Evolutionary conservation across 140 eudicot genomes (phyloP).

Genomic region (Cichorium intybus): DNA sequence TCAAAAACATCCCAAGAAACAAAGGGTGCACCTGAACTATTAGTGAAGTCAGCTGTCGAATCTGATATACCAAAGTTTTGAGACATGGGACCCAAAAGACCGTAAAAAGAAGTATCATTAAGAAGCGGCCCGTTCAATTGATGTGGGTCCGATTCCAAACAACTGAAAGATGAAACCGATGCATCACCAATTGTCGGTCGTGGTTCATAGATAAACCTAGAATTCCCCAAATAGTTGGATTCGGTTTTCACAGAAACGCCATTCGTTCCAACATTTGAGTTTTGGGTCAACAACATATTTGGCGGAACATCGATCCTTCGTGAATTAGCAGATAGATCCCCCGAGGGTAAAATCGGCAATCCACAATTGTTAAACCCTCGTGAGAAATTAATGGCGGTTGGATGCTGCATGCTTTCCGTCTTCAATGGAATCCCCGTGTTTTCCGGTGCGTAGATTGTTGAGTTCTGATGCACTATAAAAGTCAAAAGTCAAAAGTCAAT

Average conservation of each 20-base stretch:
- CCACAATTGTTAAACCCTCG: slow-evolving; percentile 50
- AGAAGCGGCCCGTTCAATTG: slow-evolving; percentile 51
- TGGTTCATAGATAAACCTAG: slow-evolving; percentile 52
- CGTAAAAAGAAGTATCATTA: slow-evolving; percentile 57
- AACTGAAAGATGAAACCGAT: slow-evolving; percentile 58
- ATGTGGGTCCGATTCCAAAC: slow-evolving; percentile 62
- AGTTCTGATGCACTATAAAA: slow-evolving; percentile 57
- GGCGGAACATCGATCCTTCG: slow-evolving; percentile 45
- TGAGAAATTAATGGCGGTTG: slow-evolving; percentile 32
- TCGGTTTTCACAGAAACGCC: slow-evolving; percentile 66
- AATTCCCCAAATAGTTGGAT: slow-evolving; percentile 50
- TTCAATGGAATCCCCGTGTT: slow-evolving; percentile 33
- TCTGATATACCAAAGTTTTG: slow-evolving; percentile 55
- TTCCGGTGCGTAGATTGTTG: slow-evolving; percentile 49
- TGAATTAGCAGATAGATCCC: slow-evolving; percentile 42
- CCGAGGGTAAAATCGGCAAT: slow-evolving; percentile 40
- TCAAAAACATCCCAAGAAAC: background rate
- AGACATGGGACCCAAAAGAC: slow-evolving; percentile 52
- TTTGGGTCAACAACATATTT: slow-evolving; percentile 48
- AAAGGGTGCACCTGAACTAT: slow-evolving; percentile 42
- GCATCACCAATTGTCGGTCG: slow-evolving; percentile 56
- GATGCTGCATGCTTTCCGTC: slow-evolving; percentile 47
- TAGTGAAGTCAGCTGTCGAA: slow-evolving; percentile 53
- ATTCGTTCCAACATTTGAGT: slow-evolving; percentile 50
- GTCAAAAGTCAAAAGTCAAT: background rate